Base-by-base conservation (phyloP, 148 eudicot species). In the Silene uniflora region DNA sequence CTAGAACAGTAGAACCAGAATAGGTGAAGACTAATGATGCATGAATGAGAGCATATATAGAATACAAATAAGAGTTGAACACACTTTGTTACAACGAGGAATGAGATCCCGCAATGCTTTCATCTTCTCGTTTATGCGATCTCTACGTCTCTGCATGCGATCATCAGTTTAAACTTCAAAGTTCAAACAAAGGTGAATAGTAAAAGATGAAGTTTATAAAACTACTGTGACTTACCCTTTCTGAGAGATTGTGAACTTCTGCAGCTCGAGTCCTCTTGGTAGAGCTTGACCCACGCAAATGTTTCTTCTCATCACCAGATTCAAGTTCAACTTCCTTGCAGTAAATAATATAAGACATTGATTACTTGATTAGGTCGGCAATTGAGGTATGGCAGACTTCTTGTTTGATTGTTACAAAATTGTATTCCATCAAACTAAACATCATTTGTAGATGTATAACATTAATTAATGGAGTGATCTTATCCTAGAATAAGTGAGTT, bases 231-330 rank as follows among this genome's bases (percentile, higher is more conserved):
- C 88, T 56, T 59, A 93, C 98, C 88, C 97, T 84, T 69, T 90
- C 98, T 16, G 98, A 93, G 47, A 88, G 93, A 81, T 90, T 93
- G 75, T 91, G 98, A 68, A 90, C 98, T 82, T 93, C 95, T 16
- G 98, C 97, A 77, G 98, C 93, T 71, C 98, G 98, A 66, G 98
- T 80, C 84, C 91, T 84, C 88, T 87, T 93, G 0, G 84, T 71
- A 44, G 90, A 73, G 62, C 87, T 78, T 71, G 92, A 83, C 44
- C 90, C 87, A 18, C 82, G 84, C 42, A 61, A 72, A 76, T 81
- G 86, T 64, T 84, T 90, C 82, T 85, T 88, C 11, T 73, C 87
- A 29, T 85, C 87, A 63, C 70, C 80, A 44, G 86, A 86, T 74
- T 91, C 90, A 74, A 76, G 82, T 65, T 87, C 97, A 21, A 80